These are phyloP conservation scores for Pyrenula massariospora DNA, from an alignment of 495 filamentous ascomycete species.

Conservation along the genomic window DNA sequence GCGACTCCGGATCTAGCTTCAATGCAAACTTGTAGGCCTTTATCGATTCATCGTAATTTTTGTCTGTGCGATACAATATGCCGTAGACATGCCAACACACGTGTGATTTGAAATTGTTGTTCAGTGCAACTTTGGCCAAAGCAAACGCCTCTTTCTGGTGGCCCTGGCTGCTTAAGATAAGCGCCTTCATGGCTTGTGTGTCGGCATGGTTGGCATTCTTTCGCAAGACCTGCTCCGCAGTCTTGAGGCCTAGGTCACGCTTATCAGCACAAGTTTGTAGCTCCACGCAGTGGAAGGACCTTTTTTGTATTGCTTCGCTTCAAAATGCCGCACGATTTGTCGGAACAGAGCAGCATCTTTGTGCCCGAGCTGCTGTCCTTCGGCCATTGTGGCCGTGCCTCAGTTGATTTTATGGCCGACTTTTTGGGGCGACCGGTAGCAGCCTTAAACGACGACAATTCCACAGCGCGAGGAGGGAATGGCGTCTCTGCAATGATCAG, in stretches of 20 bases:
- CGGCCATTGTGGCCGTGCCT: background rate
- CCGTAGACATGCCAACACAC: constrained; percentile 99
- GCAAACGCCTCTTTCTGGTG: constrained; percentile 88
- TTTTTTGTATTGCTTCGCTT: constrained; percentile 98
- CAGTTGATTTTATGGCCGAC: too few relatives aligned
- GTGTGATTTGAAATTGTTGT: constrained; percentile 94
- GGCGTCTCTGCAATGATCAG: too few relatives aligned
- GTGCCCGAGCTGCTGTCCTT: constrained; percentile 58
- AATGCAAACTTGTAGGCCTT: constrained; percentile 96
- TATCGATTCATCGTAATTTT: constrained; percentile 98
- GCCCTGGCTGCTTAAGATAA: constrained; percentile 86
- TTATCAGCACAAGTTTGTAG: constrained; percentile 6
- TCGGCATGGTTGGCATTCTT: constrained; percentile 95
- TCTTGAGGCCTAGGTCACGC: constrained; percentile 58
- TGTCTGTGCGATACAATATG: constrained; percentile 79
- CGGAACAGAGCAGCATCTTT: constrained; percentile 93
- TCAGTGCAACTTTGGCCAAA: constrained; percentile 81
- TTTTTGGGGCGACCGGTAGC: too few relatives aligned
- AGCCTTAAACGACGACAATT: too few relatives aligned
- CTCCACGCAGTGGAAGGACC: constrained; percentile 40
- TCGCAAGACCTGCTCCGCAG: constrained; percentile 84
- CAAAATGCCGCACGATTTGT: constrained; percentile 87
- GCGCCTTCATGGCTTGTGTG: constrained; percentile 96
- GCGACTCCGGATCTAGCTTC: constrained; percentile 80
- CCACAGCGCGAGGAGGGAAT: too few relatives aligned